These are phyloP conservation scores for Salix caprea DNA, from an alignment of 345 rosid species.

Conservation along the genomic window DNA sequence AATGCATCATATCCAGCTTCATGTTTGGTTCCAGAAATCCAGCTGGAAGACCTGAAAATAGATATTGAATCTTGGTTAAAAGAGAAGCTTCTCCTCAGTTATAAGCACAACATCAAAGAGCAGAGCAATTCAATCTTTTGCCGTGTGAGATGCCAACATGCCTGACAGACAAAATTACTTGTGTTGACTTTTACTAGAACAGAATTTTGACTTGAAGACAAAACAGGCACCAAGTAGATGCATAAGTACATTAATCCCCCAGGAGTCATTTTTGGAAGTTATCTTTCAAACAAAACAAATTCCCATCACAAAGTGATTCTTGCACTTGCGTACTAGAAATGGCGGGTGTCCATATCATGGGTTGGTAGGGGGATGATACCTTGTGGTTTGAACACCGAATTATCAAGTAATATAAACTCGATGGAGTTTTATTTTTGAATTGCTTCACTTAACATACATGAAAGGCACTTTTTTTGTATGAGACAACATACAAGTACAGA, in stretches of 20 bases:
- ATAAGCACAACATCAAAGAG: neutral
- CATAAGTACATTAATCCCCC: neutral
- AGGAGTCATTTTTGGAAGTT: neutral
- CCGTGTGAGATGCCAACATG: neutral
- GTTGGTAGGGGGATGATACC: neutral
- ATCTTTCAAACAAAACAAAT: neutral
- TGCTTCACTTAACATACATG: neutral
- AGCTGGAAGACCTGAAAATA: constrained; percentile 59
- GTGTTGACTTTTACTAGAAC: neutral
- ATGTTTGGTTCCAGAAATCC: constrained; percentile 85
- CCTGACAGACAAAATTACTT: neutral
- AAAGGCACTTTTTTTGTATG: neutral
- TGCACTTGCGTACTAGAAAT: neutral
- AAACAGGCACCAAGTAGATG: neutral
- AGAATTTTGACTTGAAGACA: neutral
- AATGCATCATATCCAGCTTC: constrained; percentile 99
- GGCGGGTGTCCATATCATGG: neutral
- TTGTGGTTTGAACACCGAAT: neutral
- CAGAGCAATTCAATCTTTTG: neutral
- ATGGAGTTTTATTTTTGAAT: neutral
- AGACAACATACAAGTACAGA: neutral
- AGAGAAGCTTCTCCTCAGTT: neutral
- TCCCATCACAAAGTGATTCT: neutral
- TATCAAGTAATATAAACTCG: neutral
- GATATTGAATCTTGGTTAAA: neutral